phyloP scores from a whole-genome alignment of 805 yeast genomes.

The Pichia occidentalis region DNA sequence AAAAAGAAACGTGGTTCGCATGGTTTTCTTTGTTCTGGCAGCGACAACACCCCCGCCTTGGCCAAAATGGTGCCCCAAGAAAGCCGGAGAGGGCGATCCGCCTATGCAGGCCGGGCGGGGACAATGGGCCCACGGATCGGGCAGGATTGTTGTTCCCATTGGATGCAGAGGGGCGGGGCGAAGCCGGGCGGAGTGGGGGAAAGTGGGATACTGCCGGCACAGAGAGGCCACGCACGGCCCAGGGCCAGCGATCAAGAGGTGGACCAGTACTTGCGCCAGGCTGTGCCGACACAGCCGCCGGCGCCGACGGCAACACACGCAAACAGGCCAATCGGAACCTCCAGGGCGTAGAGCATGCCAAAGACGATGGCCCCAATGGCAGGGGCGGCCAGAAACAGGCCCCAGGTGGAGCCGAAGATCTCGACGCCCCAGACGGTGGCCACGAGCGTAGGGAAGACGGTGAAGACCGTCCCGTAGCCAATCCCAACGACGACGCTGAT shows the following conservation, averaged over 20 bases:
- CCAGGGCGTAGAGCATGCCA: slow-evolving; percentile 61
- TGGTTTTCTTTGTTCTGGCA: too few relatives aligned
- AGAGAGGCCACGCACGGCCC: too few relatives aligned
- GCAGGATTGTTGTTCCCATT: too few relatives aligned
- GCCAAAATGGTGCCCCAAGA: slow-evolving; percentile 4
- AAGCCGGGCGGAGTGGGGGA: too few relatives aligned
- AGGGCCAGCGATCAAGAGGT: too few relatives aligned
- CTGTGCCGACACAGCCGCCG: slow-evolving; percentile 5
- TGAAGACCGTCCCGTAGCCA: slow-evolving; percentile 76
- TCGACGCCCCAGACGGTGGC: slow-evolving; percentile 82
- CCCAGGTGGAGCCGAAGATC: slow-evolving; percentile 86
- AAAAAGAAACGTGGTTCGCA: too few relatives aligned
- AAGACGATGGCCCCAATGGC: slow-evolving; percentile 70
- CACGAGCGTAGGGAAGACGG: slow-evolving; percentile 73
- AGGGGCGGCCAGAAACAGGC: slow-evolving; percentile 81
- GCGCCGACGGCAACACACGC: slow-evolving; percentile 3
- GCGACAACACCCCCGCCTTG: slow-evolving; percentile 1
- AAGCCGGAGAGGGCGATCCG: too few relatives aligned
- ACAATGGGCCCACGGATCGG: too few relatives aligned
- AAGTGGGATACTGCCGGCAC: too few relatives aligned
- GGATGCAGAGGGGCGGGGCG: too few relatives aligned
- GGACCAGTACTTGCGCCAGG: too few relatives aligned
- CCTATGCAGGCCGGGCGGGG: too few relatives aligned
- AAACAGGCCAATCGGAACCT: slow-evolving; percentile 10
- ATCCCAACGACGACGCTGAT: slow-evolving; percentile 54